Percentiles rank a stretch among this genome's conserved stretches.
phyloP scores from a whole-genome alignment of 1,139 yeast genomes.

The Candida freyschussii region DNA sequence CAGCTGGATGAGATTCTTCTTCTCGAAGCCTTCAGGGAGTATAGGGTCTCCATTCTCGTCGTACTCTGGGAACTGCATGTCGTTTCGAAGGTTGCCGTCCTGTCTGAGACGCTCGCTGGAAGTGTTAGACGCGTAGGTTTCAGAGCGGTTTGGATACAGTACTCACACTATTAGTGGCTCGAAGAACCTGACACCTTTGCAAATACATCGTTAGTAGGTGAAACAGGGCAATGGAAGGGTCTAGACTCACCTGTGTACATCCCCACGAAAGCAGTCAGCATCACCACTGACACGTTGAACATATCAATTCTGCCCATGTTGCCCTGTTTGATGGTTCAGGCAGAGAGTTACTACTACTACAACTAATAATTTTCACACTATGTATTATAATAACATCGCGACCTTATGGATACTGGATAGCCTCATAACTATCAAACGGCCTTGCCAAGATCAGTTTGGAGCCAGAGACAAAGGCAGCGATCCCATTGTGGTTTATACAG shows the following conservation, averaged over 20 bases:
- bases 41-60: slow-evolving; percentile 37
- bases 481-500: slow-evolving; percentile 20
- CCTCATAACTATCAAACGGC: slow-evolving; percentile 26
- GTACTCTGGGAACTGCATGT: slow-evolving; percentile 47
- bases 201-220: slow-evolving; percentile 3
- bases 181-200: slow-evolving; percentile 60
- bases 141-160: slow-evolving; percentile 18
- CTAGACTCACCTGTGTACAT: slow-evolving; percentile 37
- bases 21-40: slow-evolving; percentile 22
- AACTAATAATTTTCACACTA: too few relatives aligned
- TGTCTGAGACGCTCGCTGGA: slow-evolving; percentile 58
- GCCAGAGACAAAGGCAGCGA: slow-evolving; percentile 22
- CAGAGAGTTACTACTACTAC: not conserved
- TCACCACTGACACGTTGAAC: slow-evolving; percentile 31
- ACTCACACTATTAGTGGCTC: slow-evolving; percentile 68
- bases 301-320: slow-evolving; percentile 33
- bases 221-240: not conserved
- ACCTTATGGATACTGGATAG: slow-evolving; percentile 10
- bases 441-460: slow-evolving; percentile 18
- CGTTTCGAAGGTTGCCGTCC: slow-evolving; percentile 62
- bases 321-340: not conserved
- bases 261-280: slow-evolving; percentile 36
- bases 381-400: too few relatives aligned
- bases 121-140: slow-evolving; percentile 3
- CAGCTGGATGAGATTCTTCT: slow-evolving; percentile 7